phyloP scores from a whole-genome alignment of 2,329 filamentous ascomycete genomes.

The Trichoderma arundinaceum region DNA sequence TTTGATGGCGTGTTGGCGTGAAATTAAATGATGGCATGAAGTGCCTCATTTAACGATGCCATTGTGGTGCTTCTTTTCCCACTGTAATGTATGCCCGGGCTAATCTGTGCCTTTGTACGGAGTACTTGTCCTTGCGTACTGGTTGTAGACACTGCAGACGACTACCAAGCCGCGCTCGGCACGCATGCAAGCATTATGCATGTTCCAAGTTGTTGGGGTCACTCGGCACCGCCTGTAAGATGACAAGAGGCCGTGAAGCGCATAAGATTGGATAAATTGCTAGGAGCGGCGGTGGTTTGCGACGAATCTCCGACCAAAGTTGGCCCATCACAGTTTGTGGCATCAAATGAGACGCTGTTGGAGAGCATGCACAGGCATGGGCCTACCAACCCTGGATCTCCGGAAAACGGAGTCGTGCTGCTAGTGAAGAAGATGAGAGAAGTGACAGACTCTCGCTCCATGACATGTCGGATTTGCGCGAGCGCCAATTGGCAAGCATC shows the following conservation, averaged over 20 bases:
- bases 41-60: neutral
- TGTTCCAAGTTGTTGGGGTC: neutral
- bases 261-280: neutral
- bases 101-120: neutral
- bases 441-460: conserved; percentile 4
- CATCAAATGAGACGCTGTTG: neutral
- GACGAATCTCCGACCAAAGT: neutral
- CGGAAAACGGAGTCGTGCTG: neutral
- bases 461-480: conserved; percentile 20
- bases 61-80: neutral
- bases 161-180: neutral
- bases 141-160: neutral
- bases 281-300: conserved; percentile 2
- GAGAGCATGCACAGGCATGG: neutral
- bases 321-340: neutral
- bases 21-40: conserved; percentile 7
- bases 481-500: conserved; percentile 6
- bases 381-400: neutral
- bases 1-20: neutral
- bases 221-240: neutral
- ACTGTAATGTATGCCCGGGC: neutral
- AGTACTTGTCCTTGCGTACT: neutral
- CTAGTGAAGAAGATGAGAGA: conserved; percentile 1
- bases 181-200: conserved; percentile 1
- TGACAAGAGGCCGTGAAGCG: neutral